Evolutionary conservation across 139 green algal genomes (phyloP).

Genomic region (Trebouxia sp.): DNA sequence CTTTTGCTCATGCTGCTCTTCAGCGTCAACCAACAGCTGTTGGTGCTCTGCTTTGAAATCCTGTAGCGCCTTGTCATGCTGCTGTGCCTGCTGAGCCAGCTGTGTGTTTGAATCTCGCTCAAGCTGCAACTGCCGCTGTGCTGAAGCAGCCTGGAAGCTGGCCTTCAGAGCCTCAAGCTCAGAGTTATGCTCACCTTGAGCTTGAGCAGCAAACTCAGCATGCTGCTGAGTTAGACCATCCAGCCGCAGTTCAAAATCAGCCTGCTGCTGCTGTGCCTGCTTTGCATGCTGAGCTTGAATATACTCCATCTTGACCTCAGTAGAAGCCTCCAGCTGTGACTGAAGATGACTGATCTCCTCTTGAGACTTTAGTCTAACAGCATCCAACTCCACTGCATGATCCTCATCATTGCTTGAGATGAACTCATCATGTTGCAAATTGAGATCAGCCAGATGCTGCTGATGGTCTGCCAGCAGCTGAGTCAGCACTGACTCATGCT

Average conservation of each 20-base stretch:
- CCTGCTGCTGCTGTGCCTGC: slow-evolving; percentile 20
- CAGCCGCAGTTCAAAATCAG: neutral
- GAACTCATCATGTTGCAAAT: slow-evolving; percentile 14
- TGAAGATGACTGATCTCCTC: neutral
- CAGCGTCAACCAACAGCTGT: neutral
- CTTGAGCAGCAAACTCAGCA: neutral
- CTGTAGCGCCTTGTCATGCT: neutral
- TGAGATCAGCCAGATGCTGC: slow-evolving; percentile 6
- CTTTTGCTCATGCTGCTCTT: neutral
- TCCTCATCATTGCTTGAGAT: neutral
- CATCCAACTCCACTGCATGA: neutral
- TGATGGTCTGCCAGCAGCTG: slow-evolving; percentile 4
- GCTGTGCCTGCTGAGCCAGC: slow-evolving; percentile 17
- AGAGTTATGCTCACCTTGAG: neutral
- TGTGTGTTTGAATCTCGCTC: neutral
- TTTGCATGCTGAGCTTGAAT: neutral
- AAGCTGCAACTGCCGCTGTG: slow-evolving; percentile 4
- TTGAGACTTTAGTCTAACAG: neutral
- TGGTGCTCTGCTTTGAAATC: neutral
- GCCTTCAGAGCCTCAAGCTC: neutral
- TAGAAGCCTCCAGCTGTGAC: neutral
- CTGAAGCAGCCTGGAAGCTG: neutral
- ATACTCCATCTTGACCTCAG: neutral
- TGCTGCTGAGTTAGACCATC: neutral
- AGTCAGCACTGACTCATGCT: slow-evolving; percentile 23